These are phyloP conservation scores for Xylaria arbuscula DNA, from an alignment of 2,329 filamentous ascomycete genomes.

Conservation along the genomic window DNA sequence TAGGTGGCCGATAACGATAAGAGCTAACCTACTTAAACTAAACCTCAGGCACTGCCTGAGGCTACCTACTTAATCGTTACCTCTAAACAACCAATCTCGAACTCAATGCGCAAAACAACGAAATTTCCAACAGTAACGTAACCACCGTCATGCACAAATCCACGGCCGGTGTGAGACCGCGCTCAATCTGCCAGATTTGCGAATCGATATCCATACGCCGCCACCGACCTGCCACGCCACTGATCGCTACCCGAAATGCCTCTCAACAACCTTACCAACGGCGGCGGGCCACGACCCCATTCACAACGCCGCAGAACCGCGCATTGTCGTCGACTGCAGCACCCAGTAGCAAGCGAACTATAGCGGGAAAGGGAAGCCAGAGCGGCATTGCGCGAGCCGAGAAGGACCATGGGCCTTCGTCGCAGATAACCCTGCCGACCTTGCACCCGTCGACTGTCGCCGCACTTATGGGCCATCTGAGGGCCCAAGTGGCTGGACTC, in stretches of 20 bases:
- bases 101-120: neutral
- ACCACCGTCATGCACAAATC: conserved; percentile 44
- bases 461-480: conserved; percentile 47
- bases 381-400: neutral
- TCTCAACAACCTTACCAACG: conserved; percentile 34
- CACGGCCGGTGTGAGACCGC: conserved; percentile 38
- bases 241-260: conserved; percentile 49
- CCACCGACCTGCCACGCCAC: conserved; percentile 34
- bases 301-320: conserved; percentile 2
- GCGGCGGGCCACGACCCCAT: conserved; percentile 15
- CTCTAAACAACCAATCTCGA: neutral
- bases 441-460: conserved; percentile 39
- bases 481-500: conserved; percentile 44
- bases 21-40: neutral
- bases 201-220: conserved; percentile 45
- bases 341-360: neutral
- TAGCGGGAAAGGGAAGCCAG: neutral
- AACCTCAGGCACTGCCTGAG: no score
- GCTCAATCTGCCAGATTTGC: conserved; percentile 49
- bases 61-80: neutral
- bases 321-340: conserved; percentile 8
- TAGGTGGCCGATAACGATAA: neutral
- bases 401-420: neutral
- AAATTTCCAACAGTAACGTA: neutral
- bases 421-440: neutral